Base-by-base conservation (phyloP, 352 stramenopile species). In the Phytopythium delawarense region DNA sequence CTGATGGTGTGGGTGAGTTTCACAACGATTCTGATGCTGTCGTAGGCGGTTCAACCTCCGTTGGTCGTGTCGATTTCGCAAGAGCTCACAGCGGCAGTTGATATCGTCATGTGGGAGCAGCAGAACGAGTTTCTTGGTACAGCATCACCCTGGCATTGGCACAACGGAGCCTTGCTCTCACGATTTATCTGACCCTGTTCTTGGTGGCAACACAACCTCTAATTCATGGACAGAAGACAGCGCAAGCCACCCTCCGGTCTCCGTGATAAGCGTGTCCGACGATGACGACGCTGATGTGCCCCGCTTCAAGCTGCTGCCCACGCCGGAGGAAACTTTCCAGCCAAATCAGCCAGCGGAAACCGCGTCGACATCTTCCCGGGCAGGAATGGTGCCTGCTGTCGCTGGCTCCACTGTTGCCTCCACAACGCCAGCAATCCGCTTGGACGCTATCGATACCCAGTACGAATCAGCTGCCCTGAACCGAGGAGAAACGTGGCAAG, bases 101-200 rank as follows among this genome's bases (percentile, higher is more conserved):
- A 81, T 61, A 71, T 83, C 18, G 68, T 78, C 61, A 67, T 71
- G 51, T 83, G 75, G 71, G 76, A 81, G 57, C 62, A 71, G 21
- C 61, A 84, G 30, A 69, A 81, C 54, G 59, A 75, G 68, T 13
- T 53, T 20, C 21, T 44, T 21, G 63, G 57, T 62, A 55, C 28
- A 15, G 18, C 25, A 23, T 37, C 49, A 12, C 25, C 2, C 13
- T 45, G 46, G 7, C 21, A 39, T 51, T 25, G 2, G 49, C 49
- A 40, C 55, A 40, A 40, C 25, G 45, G 20, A 30, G 6, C 32
- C 35, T 58, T 6, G 52, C 18, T 58, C 32, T 8, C 13, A 28
- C 25, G 16, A 13, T 28, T 11, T 16, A 15, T 40, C 35, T 55
- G 15, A 40, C 32, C 28, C 2, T 56, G 21, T 56, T 28, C 4